Conservation (phyloP, 2,329 filamentous ascomycete genomes). For the Passalora sequoiae region DNA sequence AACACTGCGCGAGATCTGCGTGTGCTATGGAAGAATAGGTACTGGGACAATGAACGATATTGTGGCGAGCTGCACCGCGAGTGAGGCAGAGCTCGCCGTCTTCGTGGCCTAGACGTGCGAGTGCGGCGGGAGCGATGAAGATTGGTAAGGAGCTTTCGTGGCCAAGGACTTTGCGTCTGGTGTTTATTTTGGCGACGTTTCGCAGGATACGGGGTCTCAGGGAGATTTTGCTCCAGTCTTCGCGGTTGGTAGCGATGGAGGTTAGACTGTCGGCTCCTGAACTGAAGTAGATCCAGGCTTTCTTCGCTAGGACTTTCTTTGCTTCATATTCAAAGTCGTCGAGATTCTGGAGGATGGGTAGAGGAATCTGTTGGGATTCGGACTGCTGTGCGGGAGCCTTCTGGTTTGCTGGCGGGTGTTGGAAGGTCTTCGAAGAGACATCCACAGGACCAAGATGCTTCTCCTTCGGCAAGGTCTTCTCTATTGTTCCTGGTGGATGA, state of each 20-base stretch:
- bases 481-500: too few species aligned
- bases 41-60: slow-evolving; percentile 27
- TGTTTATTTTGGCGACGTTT: slow-evolving; percentile 34
- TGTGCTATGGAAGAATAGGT: slow-evolving; percentile 27
- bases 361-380: slow-evolving; percentile 42
- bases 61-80: slow-evolving; percentile 23
- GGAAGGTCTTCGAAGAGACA: too few species aligned
- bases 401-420: too few species aligned
- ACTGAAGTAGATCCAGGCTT: slow-evolving; percentile 42
- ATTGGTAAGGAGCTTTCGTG: slow-evolving; percentile 29
- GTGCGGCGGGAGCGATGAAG: slow-evolving; percentile 32
- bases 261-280: slow-evolving; percentile 46
- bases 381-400: slow-evolving; percentile 41
- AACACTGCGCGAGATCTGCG: too few species aligned
- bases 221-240: slow-evolving; percentile 39
- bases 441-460: too few species aligned
- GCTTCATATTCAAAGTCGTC: slow-evolving; percentile 41
- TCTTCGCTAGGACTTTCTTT: slow-evolving; percentile 29
- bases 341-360: slow-evolving; percentile 39
- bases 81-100: slow-evolving; percentile 32
- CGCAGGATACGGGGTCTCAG: slow-evolving; percentile 43
- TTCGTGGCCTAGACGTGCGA: slow-evolving; percentile 31
- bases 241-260: slow-evolving; percentile 38
- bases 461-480: too few species aligned
- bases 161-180: slow-evolving; percentile 31